Percentiles rank a stretch among this genome's conserved stretches.
These are phyloP conservation scores for Curvularia hawaiiensis DNA, from an alignment of 2,329 filamentous ascomycete species.

Conservation along the genomic window DNA sequence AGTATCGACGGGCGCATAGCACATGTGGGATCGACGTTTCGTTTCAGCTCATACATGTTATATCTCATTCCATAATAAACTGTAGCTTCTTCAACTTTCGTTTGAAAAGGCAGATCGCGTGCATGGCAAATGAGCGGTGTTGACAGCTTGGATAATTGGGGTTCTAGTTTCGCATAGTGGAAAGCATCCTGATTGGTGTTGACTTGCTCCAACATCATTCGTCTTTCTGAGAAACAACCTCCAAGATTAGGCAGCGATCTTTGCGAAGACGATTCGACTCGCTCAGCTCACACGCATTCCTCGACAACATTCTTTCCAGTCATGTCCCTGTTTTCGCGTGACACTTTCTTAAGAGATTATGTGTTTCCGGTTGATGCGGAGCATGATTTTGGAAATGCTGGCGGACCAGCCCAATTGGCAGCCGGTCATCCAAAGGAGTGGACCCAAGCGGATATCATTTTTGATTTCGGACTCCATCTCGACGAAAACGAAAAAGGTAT, in stretches of 20 bases:
- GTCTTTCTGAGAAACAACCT: neutral
- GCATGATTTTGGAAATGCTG: neutral
- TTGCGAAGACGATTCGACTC: neutral
- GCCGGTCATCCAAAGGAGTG: neutral
- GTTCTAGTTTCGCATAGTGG: neutral
- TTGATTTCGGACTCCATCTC: neutral
- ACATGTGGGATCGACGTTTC: slow-evolving; percentile 39
- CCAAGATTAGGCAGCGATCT: neutral
- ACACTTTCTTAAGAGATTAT: neutral
- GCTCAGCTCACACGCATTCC: neutral
- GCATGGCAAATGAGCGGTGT: slow-evolving; percentile 4
- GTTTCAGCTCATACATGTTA: slow-evolving; percentile 42
- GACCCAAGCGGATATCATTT: neutral
- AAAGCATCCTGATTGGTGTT: neutral
- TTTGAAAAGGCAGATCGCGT: neutral
- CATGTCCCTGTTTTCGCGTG: neutral
- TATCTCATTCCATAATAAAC: neutral
- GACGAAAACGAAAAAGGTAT: neutral
- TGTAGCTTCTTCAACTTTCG: neutral
- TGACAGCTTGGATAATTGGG: neutral
- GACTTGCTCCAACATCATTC: neutral
- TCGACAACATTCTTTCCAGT: neutral
- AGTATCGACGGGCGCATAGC: slow-evolving; percentile 32
- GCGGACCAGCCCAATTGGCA: neutral
- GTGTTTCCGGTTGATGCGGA: neutral